Evolutionary conservation across 805 yeast genomes (phyloP), one percentile per base, ranked within the genome.

Genomic region (Myxozyma melibiosi): DNA sequence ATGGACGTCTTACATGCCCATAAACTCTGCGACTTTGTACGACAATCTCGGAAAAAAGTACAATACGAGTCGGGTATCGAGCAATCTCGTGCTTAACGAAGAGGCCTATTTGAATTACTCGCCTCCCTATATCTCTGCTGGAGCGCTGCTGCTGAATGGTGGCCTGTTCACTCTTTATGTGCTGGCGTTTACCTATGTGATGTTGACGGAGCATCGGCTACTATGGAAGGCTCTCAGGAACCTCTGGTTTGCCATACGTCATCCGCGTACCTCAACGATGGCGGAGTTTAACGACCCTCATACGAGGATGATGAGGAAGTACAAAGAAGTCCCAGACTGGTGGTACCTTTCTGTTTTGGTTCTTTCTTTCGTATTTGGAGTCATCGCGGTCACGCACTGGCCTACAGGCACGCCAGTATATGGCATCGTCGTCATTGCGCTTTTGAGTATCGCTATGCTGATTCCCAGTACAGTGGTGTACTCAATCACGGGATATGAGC

Each of bases 381-480:
- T 57, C 30, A 75, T 73, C 13, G 68, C 74, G 30, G 66, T 77
- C 37, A 65, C 73, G 40, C 70, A 67, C 1, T 78, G 77, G 71
- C 72, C 68, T 24, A 74, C 74, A 66, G 79, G 79, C 51, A 79
- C 84, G 1, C 85, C 87, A 1, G 74, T 82, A 20, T 84, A 85
- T 85, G 85, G 84, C 1, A 72, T 85, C 22, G 74, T 83, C 55
- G 77, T 84, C 58, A 83, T 85, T 1, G 70, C 84, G 7, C 11
- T 43, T 4, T 50, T 28, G 11, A 13, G 31, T 22, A 14, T 35
- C 30, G n/a, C n/a, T 8, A 78, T 84, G 66, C 70, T 85, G 50
- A 73, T 85, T 46, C 90, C 90, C 5, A 74, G 83, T 25, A 83
- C 85, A 1, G 73, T 85, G 18, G 76, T 85, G 49, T 80, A 78